A percentile compares a stretch with the other conserved stretches of the same genome.
Conservation (phyloP, 257 asterid genomes). For the Oldenlandia corymbosa region DNA sequence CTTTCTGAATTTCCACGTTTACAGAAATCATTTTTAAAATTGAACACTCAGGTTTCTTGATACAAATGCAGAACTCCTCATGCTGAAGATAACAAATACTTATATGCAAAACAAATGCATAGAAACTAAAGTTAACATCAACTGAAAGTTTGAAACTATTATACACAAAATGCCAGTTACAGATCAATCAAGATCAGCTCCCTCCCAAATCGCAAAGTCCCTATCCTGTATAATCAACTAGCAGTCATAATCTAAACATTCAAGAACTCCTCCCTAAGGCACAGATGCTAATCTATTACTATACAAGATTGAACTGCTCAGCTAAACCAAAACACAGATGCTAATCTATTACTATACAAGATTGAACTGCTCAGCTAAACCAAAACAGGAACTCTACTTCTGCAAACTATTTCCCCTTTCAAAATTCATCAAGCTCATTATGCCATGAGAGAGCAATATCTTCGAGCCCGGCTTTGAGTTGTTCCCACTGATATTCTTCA, state of each 20-base stretch:
- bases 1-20: too few species aligned
- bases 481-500: slow-evolving; percentile 69
- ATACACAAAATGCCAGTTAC: slow-evolving; percentile 6
- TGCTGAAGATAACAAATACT: not conserved
- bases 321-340: slow-evolving; percentile 1
- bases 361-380: slow-evolving; percentile 6
- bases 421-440: slow-evolving; percentile 18
- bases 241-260: not conserved
- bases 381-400: not conserved
- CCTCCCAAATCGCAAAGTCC: not conserved
- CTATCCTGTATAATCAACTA: not conserved
- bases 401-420: too few species aligned
- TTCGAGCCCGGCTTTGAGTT: slow-evolving; percentile 43
- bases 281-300: not conserved
- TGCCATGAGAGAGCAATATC: slow-evolving; percentile 51
- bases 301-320: slow-evolving; percentile 11
- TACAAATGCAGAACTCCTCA: too few species aligned
- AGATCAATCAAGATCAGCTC: slow-evolving; percentile 1
- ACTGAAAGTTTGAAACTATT: not conserved
- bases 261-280: slow-evolving; percentile 5
- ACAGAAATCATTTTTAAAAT: too few species aligned
- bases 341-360: slow-evolving; percentile 1
- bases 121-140: not conserved
- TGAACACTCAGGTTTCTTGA: too few species aligned
- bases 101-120: not conserved